Base-by-base conservation (phyloP, 495 filamentous ascomycete species). In the Umbilicaria muhlenbergii region DNA sequence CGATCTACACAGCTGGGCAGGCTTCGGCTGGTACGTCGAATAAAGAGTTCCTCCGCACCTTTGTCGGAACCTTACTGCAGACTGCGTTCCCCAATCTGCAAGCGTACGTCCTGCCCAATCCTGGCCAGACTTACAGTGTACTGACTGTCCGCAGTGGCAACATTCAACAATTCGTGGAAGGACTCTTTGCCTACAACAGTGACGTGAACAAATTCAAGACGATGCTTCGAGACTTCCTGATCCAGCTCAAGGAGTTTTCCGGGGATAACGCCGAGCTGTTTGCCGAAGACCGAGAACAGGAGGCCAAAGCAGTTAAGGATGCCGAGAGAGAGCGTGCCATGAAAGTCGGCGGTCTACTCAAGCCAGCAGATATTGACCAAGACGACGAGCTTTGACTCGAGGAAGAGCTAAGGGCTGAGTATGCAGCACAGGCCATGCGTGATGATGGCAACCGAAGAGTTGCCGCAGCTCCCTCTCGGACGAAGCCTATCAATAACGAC, bases 51-150 rank as follows among this genome's bases (percentile, higher is more conserved):
- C 65, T 99, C 33, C 73, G 77, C 39, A 75, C 79, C 51, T 95
- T 91, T 63, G 81, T 94, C 31, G 81, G 78, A 32, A 80, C 73
- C 41, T 67, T 95, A n/a, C 67, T 99, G 32, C 78, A 81, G 44
- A 93, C 79, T 48, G 91, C 91, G 5, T 99, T 99, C 63, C 75
- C 82, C 38, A 95, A 99, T 52, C 74, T 96, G 15, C 85, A 93
- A 55, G 71, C 78, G 83, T 92, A 74, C 70, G 83, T 73, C 24
- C n/a, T 28, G 24, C 18, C n/a, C 38, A 12, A 16, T 11, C 18
- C 36, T 13, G 17, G 14, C 24, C 13, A 53, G 37, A 16, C 12
- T 34, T 3, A 10, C 31, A 41, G 36, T 6, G 31, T 31, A n/a
- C 52, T 47, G 34, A 51, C 40, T 28, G 41, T 16, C 21, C 45